phyloP scores from a whole-genome alignment of 805 yeast genomes.

The Hanseniaspora lachancei region DNA sequence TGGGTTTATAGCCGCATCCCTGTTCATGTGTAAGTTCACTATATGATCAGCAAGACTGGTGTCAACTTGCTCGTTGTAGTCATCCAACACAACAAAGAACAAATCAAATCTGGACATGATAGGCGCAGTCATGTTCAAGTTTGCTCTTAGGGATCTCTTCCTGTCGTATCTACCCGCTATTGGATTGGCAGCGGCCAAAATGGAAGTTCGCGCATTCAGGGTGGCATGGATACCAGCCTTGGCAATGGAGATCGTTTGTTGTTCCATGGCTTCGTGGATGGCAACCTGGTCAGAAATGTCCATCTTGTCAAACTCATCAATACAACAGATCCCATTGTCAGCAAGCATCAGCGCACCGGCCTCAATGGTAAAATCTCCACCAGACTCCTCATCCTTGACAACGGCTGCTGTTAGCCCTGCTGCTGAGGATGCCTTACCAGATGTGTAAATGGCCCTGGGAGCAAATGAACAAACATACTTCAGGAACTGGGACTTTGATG shows the following conservation, averaged over 20 bases:
- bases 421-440: slow-evolving; percentile 96
- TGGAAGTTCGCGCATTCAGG: slow-evolving; percentile 88
- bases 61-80: slow-evolving; percentile 82
- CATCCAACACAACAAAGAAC: slow-evolving; percentile 88
- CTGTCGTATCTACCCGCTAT: slow-evolving; percentile 93
- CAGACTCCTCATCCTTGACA: slow-evolving; percentile 80
- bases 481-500: slow-evolving; percentile 92
- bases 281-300: slow-evolving; percentile 92
- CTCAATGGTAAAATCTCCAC: slow-evolving; percentile 92
- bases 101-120: slow-evolving; percentile 96
- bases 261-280: slow-evolving; percentile 99
- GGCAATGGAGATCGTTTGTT: slow-evolving; percentile 95
- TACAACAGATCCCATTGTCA: slow-evolving; percentile 95
- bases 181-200: slow-evolving; percentile 97
- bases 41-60: slow-evolving; percentile 84
- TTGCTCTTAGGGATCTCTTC: slow-evolving; percentile 68
- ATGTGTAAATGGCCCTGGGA: slow-evolving; percentile 90
- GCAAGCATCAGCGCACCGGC: slow-evolving; percentile 98
- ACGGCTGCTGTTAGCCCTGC: slow-evolving; percentile 98
- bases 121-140: slow-evolving; percentile 92
- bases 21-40: slow-evolving; percentile 78
- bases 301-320: slow-evolving; percentile 98
- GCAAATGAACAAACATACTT: slow-evolving; percentile 84
- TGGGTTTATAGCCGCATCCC: slow-evolving; percentile 81
- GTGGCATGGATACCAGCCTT: slow-evolving; percentile 99